phyloP scores from a whole-genome alignment of 2,329 filamentous ascomycete genomes.

The Dendryphion nanum region DNA sequence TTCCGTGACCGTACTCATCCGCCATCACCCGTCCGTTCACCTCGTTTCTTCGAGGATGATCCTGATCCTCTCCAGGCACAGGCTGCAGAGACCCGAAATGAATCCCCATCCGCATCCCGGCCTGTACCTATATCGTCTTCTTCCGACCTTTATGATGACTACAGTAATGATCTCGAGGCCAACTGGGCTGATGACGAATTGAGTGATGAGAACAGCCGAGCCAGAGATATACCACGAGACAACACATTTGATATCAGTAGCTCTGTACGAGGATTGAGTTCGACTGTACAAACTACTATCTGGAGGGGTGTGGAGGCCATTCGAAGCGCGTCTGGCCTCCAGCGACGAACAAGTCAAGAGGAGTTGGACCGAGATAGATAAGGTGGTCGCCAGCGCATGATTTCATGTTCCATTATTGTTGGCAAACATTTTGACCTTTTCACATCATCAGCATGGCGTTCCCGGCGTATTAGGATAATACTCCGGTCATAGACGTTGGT shows the following conservation, averaged over 20 bases:
- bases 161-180: slow-evolving; percentile 15
- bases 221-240: slow-evolving; percentile 13
- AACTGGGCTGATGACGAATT: slow-evolving; percentile 34
- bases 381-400: slow-evolving; percentile 3
- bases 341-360: slow-evolving; percentile 26
- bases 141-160: slow-evolving; percentile 5
- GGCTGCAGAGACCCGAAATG: slow-evolving; percentile 46
- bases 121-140: slow-evolving; percentile 40
- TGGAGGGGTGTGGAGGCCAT: slow-evolving; percentile 37
- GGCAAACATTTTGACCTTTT: slow-evolving; percentile 1
- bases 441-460: slow-evolving; percentile 7
- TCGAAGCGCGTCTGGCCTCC: slow-evolving; percentile 26
- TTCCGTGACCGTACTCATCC: slow-evolving; percentile 27
- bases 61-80: slow-evolving; percentile 46
- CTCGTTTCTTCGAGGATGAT: slow-evolving; percentile 30
- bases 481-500: too few species aligned
- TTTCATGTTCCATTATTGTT: too few species aligned
- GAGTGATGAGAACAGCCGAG: slow-evolving; percentile 43
- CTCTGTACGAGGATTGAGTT: slow-evolving; percentile 30
- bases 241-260: slow-evolving; percentile 16
- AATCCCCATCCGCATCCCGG: slow-evolving; percentile 51
- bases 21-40: slow-evolving; percentile 17
- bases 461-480: too few species aligned
- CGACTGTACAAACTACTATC: slow-evolving; percentile 33
- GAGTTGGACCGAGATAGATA: slow-evolving; percentile 36